A percentile compares a stretch with the other conserved stretches of the same genome.
These are phyloP conservation scores for Niebla homalea DNA, from an alignment of 495 filamentous ascomycete species.

Conservation along the genomic window DNA sequence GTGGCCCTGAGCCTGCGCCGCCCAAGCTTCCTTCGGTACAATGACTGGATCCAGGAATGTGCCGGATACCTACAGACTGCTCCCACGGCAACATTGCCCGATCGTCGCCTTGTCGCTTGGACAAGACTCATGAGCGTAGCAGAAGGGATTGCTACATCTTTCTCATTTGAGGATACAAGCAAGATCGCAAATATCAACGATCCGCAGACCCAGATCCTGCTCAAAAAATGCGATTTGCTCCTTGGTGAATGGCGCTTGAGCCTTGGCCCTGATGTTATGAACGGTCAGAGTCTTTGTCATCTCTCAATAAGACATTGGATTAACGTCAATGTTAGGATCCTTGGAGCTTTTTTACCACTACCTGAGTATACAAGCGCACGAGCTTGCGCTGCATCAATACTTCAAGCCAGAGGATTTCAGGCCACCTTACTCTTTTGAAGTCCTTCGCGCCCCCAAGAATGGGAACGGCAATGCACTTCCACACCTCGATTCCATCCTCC, in stretches of 20 bases:
- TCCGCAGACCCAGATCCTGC: slow-evolving; percentile 17
- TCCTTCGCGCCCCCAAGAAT: slow-evolving; percentile 9
- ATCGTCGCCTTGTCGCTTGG: slow-evolving; percentile 32
- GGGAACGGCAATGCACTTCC: slow-evolving; percentile 9
- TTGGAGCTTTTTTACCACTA: slow-evolving; percentile 9
- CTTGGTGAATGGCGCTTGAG: slow-evolving; percentile 18
- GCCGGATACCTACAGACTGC: slow-evolving; percentile 51
- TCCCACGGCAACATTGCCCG: slow-evolving; percentile 48
- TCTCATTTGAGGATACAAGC: slow-evolving; percentile 23
- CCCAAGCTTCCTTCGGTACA: slow-evolving; percentile 61
- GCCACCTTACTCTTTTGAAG: slow-evolving; percentile 8
- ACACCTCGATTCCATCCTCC: slow-evolving; percentile 22
- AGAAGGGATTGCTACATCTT: slow-evolving; percentile 20
- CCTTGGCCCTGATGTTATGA: slow-evolving; percentile 13
- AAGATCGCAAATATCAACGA: slow-evolving; percentile 19
- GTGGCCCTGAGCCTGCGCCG: slow-evolving; percentile 59
- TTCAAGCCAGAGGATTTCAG: slow-evolving; percentile 23
- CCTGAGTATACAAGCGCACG: slow-evolving; percentile 24
- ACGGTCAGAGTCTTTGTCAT: background rate
- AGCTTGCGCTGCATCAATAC: slow-evolving; percentile 24
- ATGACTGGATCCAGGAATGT: slow-evolving; percentile 61
- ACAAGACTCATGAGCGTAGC: slow-evolving; percentile 19
- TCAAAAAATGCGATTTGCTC: slow-evolving; percentile 20
- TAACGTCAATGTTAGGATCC: background rate
- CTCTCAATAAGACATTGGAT: too few species aligned